phyloP scores from a whole-genome alignment of 495 filamentous ascomycete species.

The Penicillium salamii region DNA sequence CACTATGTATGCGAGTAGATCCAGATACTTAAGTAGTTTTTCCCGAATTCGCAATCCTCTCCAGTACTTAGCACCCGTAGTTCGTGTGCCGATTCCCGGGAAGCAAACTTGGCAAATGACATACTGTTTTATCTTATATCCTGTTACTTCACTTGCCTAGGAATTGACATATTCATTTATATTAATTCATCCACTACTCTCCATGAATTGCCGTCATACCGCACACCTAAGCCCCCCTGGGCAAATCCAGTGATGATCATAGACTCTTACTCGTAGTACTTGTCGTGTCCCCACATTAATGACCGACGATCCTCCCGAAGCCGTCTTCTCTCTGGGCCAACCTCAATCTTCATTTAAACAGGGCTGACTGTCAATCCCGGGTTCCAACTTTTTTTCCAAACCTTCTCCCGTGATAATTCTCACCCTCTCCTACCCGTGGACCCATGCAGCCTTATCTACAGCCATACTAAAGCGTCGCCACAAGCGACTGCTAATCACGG shows the following conservation, averaged over 20 bases:
- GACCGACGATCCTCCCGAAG: background rate
- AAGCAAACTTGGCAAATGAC: background rate
- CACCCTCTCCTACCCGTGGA: background rate
- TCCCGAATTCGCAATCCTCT: background rate
- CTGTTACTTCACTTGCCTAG: too few species aligned
- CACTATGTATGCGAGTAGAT: too few species aligned
- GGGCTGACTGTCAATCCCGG: background rate
- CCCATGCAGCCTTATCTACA: background rate
- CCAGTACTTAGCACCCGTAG: background rate
- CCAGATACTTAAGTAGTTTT: too few species aligned
- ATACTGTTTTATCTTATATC: too few species aligned
- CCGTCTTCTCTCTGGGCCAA: background rate
- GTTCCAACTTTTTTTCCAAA: background rate
- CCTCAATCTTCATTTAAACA: background rate
- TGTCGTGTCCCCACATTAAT: constrained; percentile 6
- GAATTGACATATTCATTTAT: too few species aligned
- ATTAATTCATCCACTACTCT: too few species aligned
- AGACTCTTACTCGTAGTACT: too few species aligned
- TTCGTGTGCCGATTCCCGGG: background rate
- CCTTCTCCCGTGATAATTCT: background rate
- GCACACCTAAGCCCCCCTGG: background rate
- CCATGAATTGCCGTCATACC: background rate
- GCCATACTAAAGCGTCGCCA: background rate
- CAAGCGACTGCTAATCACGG: background rate
- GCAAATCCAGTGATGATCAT: background rate